Evolutionary conservation across 164 flowering plant genomes (phyloP).

Genomic region (Sedum album): DNA sequence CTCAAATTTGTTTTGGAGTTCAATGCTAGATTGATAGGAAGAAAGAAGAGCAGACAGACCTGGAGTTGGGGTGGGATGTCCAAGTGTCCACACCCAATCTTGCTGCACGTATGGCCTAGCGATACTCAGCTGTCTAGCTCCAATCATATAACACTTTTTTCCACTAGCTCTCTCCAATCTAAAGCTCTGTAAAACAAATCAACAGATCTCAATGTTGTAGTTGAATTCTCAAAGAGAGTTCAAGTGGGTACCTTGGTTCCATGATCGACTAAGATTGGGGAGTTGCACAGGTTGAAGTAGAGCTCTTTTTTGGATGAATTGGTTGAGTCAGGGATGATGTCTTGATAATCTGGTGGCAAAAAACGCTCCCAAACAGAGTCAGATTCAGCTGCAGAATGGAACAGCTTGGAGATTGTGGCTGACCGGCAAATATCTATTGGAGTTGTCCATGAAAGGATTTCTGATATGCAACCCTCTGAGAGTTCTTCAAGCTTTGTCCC

Average conservation of each 20-base stretch:
- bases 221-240: neutral
- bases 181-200: neutral
- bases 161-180: neutral
- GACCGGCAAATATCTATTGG: neutral
- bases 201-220: neutral
- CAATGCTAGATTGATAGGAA: neutral
- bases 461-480: neutral
- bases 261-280: neutral
- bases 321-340: neutral
- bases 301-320: neutral
- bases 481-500: neutral
- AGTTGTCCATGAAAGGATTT: conserved; percentile 4
- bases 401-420: neutral
- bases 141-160: conserved; percentile 2
- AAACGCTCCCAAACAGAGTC: conserved; percentile 1
- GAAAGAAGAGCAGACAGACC: neutral
- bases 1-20: too few relatives aligned
- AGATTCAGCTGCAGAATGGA: conserved; percentile 5
- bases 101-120: neutral
- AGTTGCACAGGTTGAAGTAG: neutral
- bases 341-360: neutral
- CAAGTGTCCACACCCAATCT: neutral
- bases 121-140: neutral
- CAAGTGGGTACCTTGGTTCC: neutral
- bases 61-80: neutral